Conservation (phyloP, 1,284 basidiomycete genomes). For the Moniliella sp. region DNA sequence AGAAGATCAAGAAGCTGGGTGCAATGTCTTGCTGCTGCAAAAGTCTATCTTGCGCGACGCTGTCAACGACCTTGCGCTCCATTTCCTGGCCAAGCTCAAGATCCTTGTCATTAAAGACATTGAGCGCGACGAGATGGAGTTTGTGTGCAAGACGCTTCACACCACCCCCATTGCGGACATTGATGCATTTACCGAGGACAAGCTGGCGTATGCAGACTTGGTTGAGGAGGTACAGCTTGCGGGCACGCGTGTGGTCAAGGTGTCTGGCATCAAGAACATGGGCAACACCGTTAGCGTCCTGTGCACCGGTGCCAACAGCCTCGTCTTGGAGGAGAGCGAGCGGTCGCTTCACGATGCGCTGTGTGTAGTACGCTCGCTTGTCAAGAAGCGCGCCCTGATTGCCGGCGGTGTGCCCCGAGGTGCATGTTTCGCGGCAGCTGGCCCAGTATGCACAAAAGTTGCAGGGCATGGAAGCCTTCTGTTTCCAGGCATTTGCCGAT, state of each 20-base stretch:
- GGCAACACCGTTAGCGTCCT: slow-evolving; percentile 86
- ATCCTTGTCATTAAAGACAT: slow-evolving; percentile 94
- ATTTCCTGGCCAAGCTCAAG: slow-evolving; percentile 90
- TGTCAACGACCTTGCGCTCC: slow-evolving; percentile 91
- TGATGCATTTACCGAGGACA: slow-evolving; percentile 94
- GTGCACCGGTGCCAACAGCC: slow-evolving; percentile 75
- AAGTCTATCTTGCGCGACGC: slow-evolving; percentile 97
- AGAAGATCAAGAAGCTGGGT: slow-evolving; percentile 97
- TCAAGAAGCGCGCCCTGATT: slow-evolving; percentile 90
- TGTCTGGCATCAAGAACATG: slow-evolving; percentile 82
- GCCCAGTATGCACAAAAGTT: slow-evolving; percentile 82
- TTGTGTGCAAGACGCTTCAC: slow-evolving; percentile 77
- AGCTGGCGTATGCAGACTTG: slow-evolving; percentile 82
- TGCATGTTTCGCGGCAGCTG: slow-evolving; percentile 80
- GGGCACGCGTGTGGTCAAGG: slow-evolving; percentile 75
- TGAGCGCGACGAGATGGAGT: slow-evolving; percentile 95
- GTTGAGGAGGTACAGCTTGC: slow-evolving; percentile 70
- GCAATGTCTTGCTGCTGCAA: slow-evolving; percentile 93
- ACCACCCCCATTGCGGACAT: slow-evolving; percentile 94
- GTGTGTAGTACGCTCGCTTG: slow-evolving; percentile 88
- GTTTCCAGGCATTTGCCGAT: slow-evolving; percentile 97
- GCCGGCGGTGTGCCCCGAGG: slow-evolving; percentile 94
- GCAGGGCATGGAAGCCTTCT: slow-evolving; percentile 95
- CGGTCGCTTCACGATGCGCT: slow-evolving; percentile 91
- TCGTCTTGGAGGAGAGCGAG: slow-evolving; percentile 92